These are phyloP conservation scores for Linnemannia zychae DNA, from an alignment of 192 early-diverging fungal species.

Conservation along the genomic window DNA sequence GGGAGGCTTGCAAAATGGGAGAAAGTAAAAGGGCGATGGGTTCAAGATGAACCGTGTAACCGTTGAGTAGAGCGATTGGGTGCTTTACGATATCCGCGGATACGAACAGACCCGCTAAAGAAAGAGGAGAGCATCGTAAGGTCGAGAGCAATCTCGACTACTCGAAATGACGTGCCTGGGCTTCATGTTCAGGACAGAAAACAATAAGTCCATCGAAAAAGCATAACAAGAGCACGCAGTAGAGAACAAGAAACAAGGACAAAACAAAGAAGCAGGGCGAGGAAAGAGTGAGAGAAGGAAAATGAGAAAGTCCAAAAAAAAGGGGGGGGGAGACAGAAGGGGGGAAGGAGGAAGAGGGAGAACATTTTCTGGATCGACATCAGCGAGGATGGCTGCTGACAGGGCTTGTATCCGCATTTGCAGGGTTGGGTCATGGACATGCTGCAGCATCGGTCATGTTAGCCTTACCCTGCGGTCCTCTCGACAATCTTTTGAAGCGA, in stretches of 20 bases:
- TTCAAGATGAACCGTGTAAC: not conserved
- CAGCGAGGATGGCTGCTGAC: not conserved
- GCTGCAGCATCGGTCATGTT: not conserved
- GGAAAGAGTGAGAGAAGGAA: not conserved
- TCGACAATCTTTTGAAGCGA: constrained; percentile 57
- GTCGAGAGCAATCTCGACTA: not conserved
- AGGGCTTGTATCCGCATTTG: not conserved
- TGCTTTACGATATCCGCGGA: constrained; percentile 1
- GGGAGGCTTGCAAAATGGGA: not conserved
- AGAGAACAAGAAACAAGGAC: too few species aligned
- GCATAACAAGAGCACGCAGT: not conserved
- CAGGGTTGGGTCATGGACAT: not conserved
- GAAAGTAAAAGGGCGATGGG: not conserved
- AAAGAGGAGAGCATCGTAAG: not conserved
- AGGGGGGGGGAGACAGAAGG: not conserved
- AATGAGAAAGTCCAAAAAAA: not conserved
- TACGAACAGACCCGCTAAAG: not conserved
- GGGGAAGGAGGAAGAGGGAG: too few species aligned
- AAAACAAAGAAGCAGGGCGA: not conserved
- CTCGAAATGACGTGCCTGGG: not conserved
- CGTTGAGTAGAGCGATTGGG: constrained; percentile 3
- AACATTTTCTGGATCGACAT: not conserved
- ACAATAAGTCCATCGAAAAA: not conserved
- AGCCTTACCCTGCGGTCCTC: constrained; percentile 53
- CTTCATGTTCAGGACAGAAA: not conserved